These are phyloP conservation scores for Lachnellula hyalina DNA, from an alignment of 2,329 filamentous ascomycete genomes.

Conservation along the genomic window DNA sequence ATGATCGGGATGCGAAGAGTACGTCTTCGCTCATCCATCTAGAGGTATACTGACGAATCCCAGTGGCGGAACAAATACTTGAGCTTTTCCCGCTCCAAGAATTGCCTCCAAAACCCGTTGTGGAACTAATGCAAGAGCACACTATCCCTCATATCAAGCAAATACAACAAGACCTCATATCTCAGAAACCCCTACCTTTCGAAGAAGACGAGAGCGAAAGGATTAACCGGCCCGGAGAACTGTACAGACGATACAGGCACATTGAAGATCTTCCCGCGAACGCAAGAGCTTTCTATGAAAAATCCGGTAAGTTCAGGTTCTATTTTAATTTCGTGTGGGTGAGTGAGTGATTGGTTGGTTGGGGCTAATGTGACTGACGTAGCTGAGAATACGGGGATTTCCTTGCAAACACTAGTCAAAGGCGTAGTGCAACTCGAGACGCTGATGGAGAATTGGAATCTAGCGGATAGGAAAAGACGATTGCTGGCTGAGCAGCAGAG, in stretches of 20 bases:
- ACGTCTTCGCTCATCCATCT: slow-evolving; percentile 14
- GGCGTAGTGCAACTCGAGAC: slow-evolving; percentile 27
- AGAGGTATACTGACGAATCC: slow-evolving; percentile 1
- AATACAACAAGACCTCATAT: slow-evolving; percentile 21
- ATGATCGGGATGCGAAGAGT: slow-evolving; percentile 38
- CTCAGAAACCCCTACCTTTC: slow-evolving; percentile 25
- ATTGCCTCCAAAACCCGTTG: slow-evolving; percentile 3
- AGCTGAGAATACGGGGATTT: slow-evolving; percentile 26
- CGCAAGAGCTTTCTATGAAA: slow-evolving; percentile 39
- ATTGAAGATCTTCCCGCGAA: slow-evolving; percentile 39
- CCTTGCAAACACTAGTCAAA: slow-evolving; percentile 21
- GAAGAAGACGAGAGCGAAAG: slow-evolving; percentile 12
- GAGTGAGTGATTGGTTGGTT: background rate
- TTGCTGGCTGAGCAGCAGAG: background rate
- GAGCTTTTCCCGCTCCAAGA: slow-evolving; percentile 33
- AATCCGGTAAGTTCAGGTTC: slow-evolving; percentile 33
- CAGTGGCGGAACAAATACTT: slow-evolving; percentile 31
- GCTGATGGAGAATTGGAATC: slow-evolving; percentile 25
- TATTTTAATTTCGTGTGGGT: background rate
- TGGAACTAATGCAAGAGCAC: slow-evolving; percentile 25
- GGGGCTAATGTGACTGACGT: slow-evolving; percentile 1
- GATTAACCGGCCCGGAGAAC: slow-evolving; percentile 30
- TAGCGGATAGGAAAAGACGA: slow-evolving; percentile 21
- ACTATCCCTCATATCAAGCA: slow-evolving; percentile 18
- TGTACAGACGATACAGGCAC: slow-evolving; percentile 34